These are phyloP conservation scores for Lactarius hatsudake DNA, from an alignment of 768 basidiomycete species.

Conservation along the genomic window DNA sequence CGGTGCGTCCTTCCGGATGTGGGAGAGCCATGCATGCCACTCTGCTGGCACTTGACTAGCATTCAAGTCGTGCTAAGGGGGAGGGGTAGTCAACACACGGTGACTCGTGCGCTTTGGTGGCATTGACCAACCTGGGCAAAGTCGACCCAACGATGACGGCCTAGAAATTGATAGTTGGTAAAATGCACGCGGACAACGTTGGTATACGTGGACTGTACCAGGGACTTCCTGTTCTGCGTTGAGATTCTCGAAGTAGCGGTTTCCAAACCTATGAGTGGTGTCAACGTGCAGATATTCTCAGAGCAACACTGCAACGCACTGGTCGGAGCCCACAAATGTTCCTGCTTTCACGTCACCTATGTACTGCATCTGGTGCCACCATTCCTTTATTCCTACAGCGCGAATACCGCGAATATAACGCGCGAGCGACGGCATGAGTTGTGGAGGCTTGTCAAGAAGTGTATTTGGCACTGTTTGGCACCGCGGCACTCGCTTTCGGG, in stretches of 20 bases:
- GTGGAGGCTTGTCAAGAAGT: constrained; percentile 15
- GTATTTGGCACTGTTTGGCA: constrained; percentile 26
- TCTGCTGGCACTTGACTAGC: constrained; percentile 93
- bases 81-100: constrained; percentile 1
- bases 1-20: constrained; percentile 85
- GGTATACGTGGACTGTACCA: constrained; percentile 46
- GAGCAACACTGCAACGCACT: constrained; percentile 49
- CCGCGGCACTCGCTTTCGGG: background rate
- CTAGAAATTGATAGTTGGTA: constrained; percentile 38
- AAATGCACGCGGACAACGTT: too few relatives aligned
- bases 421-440: constrained; percentile 65
- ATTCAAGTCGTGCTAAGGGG: constrained; percentile 70
- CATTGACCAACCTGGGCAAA: constrained; percentile 64
- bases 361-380: constrained; percentile 90
- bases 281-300: constrained; percentile 4
- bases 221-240: constrained; percentile 86
- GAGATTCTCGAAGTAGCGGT: constrained; percentile 91
- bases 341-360: constrained; percentile 94
- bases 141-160: constrained; percentile 97
- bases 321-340: constrained; percentile 69
- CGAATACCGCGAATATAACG: constrained; percentile 76
- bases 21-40: constrained; percentile 95
- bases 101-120: background rate
- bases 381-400: constrained; percentile 75
- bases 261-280: constrained; percentile 67